A percentile compares a stretch with the other conserved stretches of the same genome.
phyloP scores from a whole-genome alignment of 2,329 filamentous ascomycete genomes.

The Stromatinia cepivora region DNA sequence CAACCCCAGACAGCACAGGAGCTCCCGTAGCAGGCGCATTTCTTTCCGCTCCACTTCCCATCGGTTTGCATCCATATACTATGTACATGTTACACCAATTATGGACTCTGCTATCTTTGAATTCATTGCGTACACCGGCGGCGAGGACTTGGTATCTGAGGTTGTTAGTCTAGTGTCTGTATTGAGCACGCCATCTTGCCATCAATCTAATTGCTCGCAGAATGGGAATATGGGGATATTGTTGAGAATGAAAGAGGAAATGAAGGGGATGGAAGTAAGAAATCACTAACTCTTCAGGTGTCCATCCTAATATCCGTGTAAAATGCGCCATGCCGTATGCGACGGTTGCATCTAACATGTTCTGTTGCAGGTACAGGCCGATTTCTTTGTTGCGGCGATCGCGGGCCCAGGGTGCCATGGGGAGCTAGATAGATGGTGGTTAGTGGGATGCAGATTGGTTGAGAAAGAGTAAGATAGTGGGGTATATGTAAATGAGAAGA shows the following conservation, averaged over 20 bases:
- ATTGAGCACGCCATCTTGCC: background rate
- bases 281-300: constrained; percentile 33
- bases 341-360: constrained; percentile 30
- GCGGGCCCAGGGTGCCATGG: constrained; percentile 44
- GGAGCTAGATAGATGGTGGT: constrained; percentile 20
- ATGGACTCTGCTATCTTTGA: constrained; percentile 3
- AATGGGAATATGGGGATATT: background rate
- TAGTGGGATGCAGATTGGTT: background rate
- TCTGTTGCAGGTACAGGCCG: constrained; percentile 31
- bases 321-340: constrained; percentile 27
- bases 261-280: background rate
- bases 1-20: background rate
- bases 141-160: constrained; percentile 19
- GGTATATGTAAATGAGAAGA: background rate
- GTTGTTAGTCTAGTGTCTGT: background rate
- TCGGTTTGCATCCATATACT: background rate
- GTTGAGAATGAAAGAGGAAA: background rate
- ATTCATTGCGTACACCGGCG: constrained; percentile 18
- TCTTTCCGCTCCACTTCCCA: background rate
- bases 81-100: constrained; percentile 18
- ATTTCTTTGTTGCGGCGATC: constrained; percentile 42
- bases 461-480: background rate
- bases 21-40: background rate
- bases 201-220: too few relatives aligned
- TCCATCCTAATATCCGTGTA: constrained; percentile 35